A percentile compares a stretch with the other conserved stretches of the same genome.
Evolutionary conservation across 176 grass and related monocot genomes (phyloP).

Genomic region (Zea luxurians): DNA sequence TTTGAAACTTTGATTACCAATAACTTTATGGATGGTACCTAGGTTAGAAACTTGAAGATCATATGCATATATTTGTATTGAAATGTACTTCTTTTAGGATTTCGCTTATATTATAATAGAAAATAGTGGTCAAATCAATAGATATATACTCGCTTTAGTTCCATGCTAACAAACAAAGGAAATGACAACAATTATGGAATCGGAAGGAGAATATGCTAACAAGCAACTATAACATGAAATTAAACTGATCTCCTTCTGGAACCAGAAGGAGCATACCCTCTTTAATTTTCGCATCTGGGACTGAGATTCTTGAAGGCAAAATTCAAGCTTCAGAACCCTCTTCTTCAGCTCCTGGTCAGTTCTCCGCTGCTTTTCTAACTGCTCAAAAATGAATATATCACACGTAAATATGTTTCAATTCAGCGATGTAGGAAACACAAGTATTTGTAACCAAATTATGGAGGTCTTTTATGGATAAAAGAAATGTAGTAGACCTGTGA

Average conservation of each 20-base stretch:
- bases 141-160: background rate
- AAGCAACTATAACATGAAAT: background rate
- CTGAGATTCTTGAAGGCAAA: conserved; percentile 92
- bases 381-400: conserved; percentile 23
- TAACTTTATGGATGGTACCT: background rate
- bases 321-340: conserved; percentile 86
- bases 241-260: background rate
- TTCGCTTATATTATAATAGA: background rate
- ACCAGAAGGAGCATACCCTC: conserved; percentile 47
- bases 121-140: background rate
- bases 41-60: background rate
- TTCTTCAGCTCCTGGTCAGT: conserved; percentile 88
- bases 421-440: background rate
- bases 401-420: conserved; percentile 3
- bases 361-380: conserved; percentile 85
- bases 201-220: background rate
- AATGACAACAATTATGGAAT: background rate
- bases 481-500: conserved; percentile 51
- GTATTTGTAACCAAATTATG: background rate
- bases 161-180: background rate
- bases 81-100: background rate
- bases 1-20: background rate
- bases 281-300: conserved; percentile 86
- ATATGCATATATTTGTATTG: background rate
- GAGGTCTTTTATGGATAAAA: background rate